Base-by-base conservation (phyloP, 2,329 filamentous ascomycete species). In the Neopestalotiopsis rosae region DNA sequence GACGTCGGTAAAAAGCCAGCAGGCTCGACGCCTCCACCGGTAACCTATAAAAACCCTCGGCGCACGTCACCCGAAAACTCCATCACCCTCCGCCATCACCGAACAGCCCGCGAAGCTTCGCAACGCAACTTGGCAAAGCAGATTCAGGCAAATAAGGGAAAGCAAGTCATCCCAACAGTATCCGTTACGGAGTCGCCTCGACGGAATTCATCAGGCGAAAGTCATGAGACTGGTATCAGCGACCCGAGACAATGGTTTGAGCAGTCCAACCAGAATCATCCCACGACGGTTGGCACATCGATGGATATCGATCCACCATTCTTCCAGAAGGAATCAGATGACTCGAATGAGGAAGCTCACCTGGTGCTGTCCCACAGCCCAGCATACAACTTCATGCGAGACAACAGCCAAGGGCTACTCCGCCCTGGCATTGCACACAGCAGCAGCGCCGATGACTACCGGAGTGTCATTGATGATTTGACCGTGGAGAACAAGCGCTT, bases 381-480 rank as follows among this genome's bases (percentile, higher is more conserved):
- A 1, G 72, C 71, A 1, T 79, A 76, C 59, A 69, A 69, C 4
- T 77, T 73, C 32, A 69, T 72, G 0, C 73, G 75, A 7, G 69
- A 61, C 69, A 62, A 74, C 77, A 9, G 67, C 69, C 28, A 42
- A 57, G 30, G 52, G 6, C 56, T 73, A 0, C 72, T 80, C 0
- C 79, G 78, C 7, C 79, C 79, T 4, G 74, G 76, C 0, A 69
- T 77, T 49, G 81, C 81, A 2, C 87, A 79, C 24, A 88, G 81
- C 75, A 93, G 89, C 76, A 91, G 90, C 65, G 89, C 88, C 34
- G 92, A 93, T 68, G 93, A 95, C 68, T 95, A 90, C 70, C 87
- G 94, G 61, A 92, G 92, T 72, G 93, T 97, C 17, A 97, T 97
- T 62, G 94, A 97, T 74, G 94, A 97, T 76, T 80, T 97, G 69